phyloP scores from a whole-genome alignment of 768 basidiomycete genomes.

The Tylopilus plumbeoviolaceoides region DNA sequence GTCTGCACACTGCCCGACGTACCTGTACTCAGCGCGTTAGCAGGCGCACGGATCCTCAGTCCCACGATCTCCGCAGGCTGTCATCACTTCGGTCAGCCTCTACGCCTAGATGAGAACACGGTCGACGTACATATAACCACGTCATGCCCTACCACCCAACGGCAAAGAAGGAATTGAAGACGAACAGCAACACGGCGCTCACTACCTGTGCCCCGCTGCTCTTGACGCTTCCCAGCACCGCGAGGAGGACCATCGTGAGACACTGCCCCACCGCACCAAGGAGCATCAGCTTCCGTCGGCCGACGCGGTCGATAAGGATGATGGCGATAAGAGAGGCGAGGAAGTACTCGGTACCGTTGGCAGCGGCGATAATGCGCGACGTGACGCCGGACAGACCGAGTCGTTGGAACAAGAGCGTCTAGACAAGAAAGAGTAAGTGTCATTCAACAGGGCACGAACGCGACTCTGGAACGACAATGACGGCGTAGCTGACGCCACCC shows the following conservation, averaged over 20 bases:
- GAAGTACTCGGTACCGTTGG: slow-evolving; percentile 70
- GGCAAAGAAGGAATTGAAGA: slow-evolving; percentile 72
- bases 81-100: neutral
- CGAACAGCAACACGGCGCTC: slow-evolving; percentile 55
- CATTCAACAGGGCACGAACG: neutral
- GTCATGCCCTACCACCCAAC: slow-evolving; percentile 70
- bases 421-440: neutral
- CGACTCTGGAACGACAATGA: slow-evolving; percentile 9
- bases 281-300: slow-evolving; percentile 68
- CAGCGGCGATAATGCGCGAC: slow-evolving; percentile 59
- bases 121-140: slow-evolving; percentile 55
- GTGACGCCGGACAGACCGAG: slow-evolving; percentile 54
- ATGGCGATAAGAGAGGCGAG: slow-evolving; percentile 73
- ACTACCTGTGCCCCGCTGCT: slow-evolving; percentile 45
- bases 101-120: neutral
- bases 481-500: slow-evolving; percentile 27
- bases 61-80: slow-evolving; percentile 66
- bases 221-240: slow-evolving; percentile 50
- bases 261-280: slow-evolving; percentile 61
- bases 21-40: slow-evolving; percentile 59
- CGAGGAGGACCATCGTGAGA: slow-evolving; percentile 56
- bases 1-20: neutral
- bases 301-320: slow-evolving; percentile 66
- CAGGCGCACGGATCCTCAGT: slow-evolving; percentile 56
- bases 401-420: slow-evolving; percentile 53